A percentile compares a stretch with the other conserved stretches of the same genome.
These are phyloP conservation scores for Hemisphaericaspora nanyangensis DNA, from an alignment of 805 yeast species.

Conservation along the genomic window DNA sequence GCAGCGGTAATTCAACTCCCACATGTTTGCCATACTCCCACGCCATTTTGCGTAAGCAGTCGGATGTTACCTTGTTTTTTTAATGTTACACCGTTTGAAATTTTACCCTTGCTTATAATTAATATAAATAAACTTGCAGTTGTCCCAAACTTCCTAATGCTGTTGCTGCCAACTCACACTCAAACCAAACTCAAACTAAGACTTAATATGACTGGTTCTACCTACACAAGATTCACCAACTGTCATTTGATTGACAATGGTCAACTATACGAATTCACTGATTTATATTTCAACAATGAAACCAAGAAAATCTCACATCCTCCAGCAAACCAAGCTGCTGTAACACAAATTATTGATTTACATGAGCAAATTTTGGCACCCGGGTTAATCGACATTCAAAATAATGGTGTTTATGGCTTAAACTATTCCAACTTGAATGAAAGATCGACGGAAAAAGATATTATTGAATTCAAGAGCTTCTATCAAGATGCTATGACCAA, in stretches of 20 bases:
- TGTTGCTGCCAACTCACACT: too few relatives aligned
- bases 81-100: too few relatives aligned
- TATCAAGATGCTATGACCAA: constrained; percentile 44
- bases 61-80: too few relatives aligned
- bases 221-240: constrained; percentile 34
- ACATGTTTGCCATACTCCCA: too few relatives aligned
- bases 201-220: constrained; percentile 3
- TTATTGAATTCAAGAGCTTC: constrained; percentile 27
- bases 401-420: constrained; percentile 55
- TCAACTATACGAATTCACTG: constrained; percentile 26
- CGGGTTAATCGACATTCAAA: constrained; percentile 55
- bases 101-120: too few relatives aligned
- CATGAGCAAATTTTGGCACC: constrained; percentile 49
- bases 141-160: too few relatives aligned
- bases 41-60: too few relatives aligned
- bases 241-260: constrained; percentile 44
- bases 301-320: constrained; percentile 38
- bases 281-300: constrained; percentile 40
- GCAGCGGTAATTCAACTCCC: too few relatives aligned
- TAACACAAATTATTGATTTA: constrained; percentile 35
- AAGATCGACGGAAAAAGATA: constrained; percentile 26
- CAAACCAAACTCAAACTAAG: background rate
- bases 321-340: constrained; percentile 14
- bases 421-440: constrained; percentile 42
- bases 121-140: too few relatives aligned